Evolutionary conservation across 2,329 filamentous ascomycete genomes (phyloP).

Genomic region (Neopestalotiopsis sp.): DNA sequence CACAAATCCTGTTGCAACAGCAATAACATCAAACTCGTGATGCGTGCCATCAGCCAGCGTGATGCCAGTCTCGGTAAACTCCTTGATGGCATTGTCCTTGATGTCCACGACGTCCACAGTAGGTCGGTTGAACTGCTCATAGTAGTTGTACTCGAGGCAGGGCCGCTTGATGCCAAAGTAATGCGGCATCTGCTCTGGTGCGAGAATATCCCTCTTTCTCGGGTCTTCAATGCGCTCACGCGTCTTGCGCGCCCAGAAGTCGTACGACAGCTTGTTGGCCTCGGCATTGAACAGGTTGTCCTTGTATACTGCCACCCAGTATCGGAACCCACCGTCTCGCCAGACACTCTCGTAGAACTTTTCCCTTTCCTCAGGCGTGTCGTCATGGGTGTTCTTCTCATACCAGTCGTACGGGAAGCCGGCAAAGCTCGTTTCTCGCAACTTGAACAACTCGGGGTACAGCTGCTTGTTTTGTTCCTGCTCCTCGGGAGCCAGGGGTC

Average conservation of each 20-base stretch:
- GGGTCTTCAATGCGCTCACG: slow-evolving; percentile 55
- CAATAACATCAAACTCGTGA: slow-evolving; percentile 49
- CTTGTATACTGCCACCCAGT: slow-evolving; percentile 59
- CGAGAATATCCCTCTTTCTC: slow-evolving; percentile 53
- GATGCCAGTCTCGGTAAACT: slow-evolving; percentile 47
- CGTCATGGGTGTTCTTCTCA: slow-evolving; percentile 61
- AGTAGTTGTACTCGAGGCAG: slow-evolving; percentile 49
- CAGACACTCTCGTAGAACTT: slow-evolving; percentile 54
- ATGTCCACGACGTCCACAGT: slow-evolving; percentile 49
- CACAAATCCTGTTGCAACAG: slow-evolving; percentile 52
- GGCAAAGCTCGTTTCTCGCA: slow-evolving; percentile 57
- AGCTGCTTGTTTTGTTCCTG: slow-evolving; percentile 50
- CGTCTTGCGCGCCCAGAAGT: slow-evolving; percentile 60
- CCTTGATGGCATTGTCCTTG: slow-evolving; percentile 43
- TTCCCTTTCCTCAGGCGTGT: slow-evolving; percentile 53
- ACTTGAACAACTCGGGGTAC: slow-evolving; percentile 57
- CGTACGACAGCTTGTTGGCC: slow-evolving; percentile 58
- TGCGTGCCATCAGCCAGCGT: slow-evolving; percentile 42
- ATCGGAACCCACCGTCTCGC: slow-evolving; percentile 58
- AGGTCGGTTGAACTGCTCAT: slow-evolving; percentile 51
- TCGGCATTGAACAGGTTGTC: slow-evolving; percentile 51
- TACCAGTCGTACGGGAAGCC: slow-evolving; percentile 64
- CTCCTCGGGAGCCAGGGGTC: slow-evolving; percentile 51
- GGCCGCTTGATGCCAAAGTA: slow-evolving; percentile 59
- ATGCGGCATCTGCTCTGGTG: slow-evolving; percentile 56